Base-by-base conservation (phyloP, 2,329 filamentous ascomycete species). In the Neocucurbitaria cava region DNA sequence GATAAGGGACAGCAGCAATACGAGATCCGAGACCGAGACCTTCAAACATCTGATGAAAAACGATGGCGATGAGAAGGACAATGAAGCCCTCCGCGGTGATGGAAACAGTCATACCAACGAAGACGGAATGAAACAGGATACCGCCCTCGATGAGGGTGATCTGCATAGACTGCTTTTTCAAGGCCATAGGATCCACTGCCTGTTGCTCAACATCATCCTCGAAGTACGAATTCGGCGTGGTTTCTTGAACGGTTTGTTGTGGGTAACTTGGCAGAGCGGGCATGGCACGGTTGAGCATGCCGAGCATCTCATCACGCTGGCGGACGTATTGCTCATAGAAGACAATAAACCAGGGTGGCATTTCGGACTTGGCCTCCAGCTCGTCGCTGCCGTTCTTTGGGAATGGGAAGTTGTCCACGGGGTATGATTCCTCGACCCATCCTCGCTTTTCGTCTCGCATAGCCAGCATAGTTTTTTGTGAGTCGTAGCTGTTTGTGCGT, bases 11-110 rank as follows among this genome's bases (percentile, higher is more conserved):
- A 20, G 81, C 79, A 4, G 83, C 83, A 70, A 88, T 81, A 44
- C 85, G 79, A 0, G 85, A 83, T 13, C 85, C 85, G 33, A 88
- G 83, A 70, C 85, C 85, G 0, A 88, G 79, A 46, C 85, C 85
- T 61, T 88, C 85, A 53, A 87, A 88, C 10, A 83, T 81, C 65
- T 88, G 85, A 61, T 88, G 85, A 74, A 88, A 87, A 50, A 86
- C 81, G 1, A 88, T 77, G 35, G 87, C 85, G 2, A 82, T 81
- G 66, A 86, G 86, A 1, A 87, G 77, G 0, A 83, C 82, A 28
- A 76, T 70, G 72, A 87, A 87, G 42, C 87, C 85, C 0, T 79
- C 71, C 21, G 83, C 81, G 0, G 82, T 79, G n/a, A 86, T 84
- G 8, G 83, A 86, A 9, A 88, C 76, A 48, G 85, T 87, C 48